Evolutionary conservation across 2,329 filamentous ascomycete genomes (phyloP).

Genomic region (Aspergillus candidus): DNA sequence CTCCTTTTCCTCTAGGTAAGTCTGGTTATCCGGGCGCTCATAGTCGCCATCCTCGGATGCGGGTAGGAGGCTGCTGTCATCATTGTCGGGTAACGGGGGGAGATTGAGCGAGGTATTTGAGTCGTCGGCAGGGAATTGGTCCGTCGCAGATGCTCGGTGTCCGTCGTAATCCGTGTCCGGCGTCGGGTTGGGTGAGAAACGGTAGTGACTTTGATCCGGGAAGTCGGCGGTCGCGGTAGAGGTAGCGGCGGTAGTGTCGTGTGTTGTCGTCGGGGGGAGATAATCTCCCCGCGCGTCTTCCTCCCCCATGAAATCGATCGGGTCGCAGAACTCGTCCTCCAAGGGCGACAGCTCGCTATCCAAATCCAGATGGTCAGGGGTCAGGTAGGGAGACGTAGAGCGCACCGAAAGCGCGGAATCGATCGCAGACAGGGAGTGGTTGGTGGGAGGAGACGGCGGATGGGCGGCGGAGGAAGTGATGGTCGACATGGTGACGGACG

Average conservation of each 20-base stretch:
- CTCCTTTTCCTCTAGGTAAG: constrained; percentile 50
- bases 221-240: too few relatives aligned
- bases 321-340: constrained; percentile 24
- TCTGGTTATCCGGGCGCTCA: constrained; percentile 34
- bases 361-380: constrained; percentile 29
- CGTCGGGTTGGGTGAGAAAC: constrained; percentile 3
- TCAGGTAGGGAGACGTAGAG: constrained; percentile 20
- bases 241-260: too few relatives aligned
- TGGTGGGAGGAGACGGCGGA: constrained; percentile 9
- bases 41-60: constrained; percentile 29
- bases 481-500: constrained; percentile 30
- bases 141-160: constrained; percentile 12
- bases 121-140: constrained; percentile 21
- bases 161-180: constrained; percentile 13
- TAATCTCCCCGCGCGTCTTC: constrained; percentile 20
- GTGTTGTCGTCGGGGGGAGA: constrained; percentile 6
- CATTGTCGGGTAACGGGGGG: constrained; percentile 29
- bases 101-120: constrained; percentile 19
- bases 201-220: too few relatives aligned
- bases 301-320: constrained; percentile 27
- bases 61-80: constrained; percentile 29
- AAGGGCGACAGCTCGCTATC: constrained; percentile 26
- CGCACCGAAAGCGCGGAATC: constrained; percentile 17
- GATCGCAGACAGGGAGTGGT: constrained; percentile 17
- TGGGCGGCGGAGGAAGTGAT: constrained; percentile 8